Conservation (phyloP, 345 rosid genomes). For the Angophora floribunda region DNA sequence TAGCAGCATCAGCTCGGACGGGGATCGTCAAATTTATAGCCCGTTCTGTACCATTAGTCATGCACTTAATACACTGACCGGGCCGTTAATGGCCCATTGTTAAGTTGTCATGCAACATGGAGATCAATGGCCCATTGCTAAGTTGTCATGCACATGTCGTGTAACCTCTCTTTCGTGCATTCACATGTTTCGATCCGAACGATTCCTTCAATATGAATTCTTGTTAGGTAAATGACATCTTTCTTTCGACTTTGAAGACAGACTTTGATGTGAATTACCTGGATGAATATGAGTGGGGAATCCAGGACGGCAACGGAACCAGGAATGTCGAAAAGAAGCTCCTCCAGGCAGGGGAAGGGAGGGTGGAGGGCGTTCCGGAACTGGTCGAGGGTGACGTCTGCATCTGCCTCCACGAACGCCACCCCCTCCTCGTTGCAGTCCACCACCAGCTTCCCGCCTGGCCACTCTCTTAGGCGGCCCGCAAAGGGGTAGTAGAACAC, state of each 20-base stretch:
- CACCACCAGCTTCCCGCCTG: neutral
- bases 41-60: no score
- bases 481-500: constrained; percentile 10
- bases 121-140: neutral
- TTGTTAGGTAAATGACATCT: neutral
- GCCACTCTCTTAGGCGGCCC: neutral
- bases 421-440: constrained; percentile 8
- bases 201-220: neutral
- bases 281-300: constrained; percentile 3
- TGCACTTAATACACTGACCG: fast-evolving
- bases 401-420: neutral
- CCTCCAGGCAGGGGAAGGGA: neutral
- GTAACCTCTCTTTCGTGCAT: neutral
- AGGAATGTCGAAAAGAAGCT: constrained; percentile 3
- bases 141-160: neutral
- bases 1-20: no score
- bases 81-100: no score
- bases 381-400: neutral
- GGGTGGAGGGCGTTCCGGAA: neutral
- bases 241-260: neutral
- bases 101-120: neutral
- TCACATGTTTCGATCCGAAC: neutral
- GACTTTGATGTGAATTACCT: neutral
- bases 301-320: neutral
- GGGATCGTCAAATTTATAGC: no score